Evolutionary conservation across 306 rosid species (phyloP).

Genomic region (Comarum palustre): DNA sequence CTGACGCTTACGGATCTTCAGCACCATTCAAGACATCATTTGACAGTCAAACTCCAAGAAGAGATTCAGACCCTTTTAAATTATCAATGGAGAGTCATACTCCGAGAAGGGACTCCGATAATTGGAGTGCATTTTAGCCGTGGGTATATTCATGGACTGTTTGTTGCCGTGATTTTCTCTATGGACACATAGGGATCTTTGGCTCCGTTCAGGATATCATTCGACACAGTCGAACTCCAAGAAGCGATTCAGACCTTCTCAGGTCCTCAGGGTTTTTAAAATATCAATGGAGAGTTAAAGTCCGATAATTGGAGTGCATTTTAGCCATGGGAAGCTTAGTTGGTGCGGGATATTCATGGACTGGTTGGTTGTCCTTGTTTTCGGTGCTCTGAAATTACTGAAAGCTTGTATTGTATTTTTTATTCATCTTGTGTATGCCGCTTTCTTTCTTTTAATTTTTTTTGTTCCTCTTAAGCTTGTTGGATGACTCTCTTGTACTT

Average conservation of each 20-base stretch:
- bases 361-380: constrained; percentile 39
- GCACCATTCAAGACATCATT: constrained; percentile 12
- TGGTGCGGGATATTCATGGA: constrained; percentile 31
- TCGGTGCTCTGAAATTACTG: constrained; percentile 26
- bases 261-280: constrained; percentile 67
- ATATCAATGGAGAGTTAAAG: constrained; percentile 61
- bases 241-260: constrained; percentile 53
- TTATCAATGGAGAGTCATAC: constrained; percentile 66
- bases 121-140: constrained; percentile 85
- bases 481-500: not conserved
- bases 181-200: constrained; percentile 64
- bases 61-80: constrained; percentile 60
- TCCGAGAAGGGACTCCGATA: constrained; percentile 62
- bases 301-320: constrained; percentile 83
- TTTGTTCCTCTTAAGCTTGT: constrained; percentile 5
- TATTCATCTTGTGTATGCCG: constrained; percentile 51
- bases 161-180: constrained; percentile 35
- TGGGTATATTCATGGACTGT: constrained; percentile 32
- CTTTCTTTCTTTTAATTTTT: constrained; percentile 12
- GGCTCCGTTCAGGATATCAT: not conserved
- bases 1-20: constrained; percentile 74
- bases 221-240: constrained; percentile 12
- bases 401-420: constrained; percentile 55
- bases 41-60: constrained; percentile 18
- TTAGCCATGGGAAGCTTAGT: constrained; percentile 44